A percentile compares a stretch with the other conserved stretches of the same genome.
These are phyloP conservation scores for Phytophthora multivora DNA, from an alignment of 352 stramenopile species.

Conservation along the genomic window DNA sequence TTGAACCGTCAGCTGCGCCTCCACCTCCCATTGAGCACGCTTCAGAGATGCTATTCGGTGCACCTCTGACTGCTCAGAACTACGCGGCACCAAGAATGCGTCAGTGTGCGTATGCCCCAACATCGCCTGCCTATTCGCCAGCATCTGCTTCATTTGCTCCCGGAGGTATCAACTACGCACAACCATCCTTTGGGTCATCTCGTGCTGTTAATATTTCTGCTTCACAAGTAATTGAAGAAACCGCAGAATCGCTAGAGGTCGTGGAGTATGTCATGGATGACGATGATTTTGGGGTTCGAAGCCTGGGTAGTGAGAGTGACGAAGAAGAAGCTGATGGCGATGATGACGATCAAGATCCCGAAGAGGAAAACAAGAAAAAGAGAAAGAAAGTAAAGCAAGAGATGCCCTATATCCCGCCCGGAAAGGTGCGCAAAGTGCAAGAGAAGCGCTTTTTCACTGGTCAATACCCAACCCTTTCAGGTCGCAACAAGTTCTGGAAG, in stretches of 20 bases:
- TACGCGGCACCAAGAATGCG: background rate
- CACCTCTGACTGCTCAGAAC: background rate
- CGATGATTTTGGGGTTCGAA: conserved; percentile 27
- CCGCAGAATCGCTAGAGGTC: background rate
- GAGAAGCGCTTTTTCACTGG: conserved; percentile 44
- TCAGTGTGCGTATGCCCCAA: background rate
- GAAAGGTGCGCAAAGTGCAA: conserved; percentile 51
- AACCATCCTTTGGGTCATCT: conserved; percentile 5
- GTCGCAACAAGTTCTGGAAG: conserved; percentile 62
- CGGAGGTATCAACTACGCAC: background rate
- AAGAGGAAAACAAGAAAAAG: conserved; percentile 14
- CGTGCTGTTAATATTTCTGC: background rate
- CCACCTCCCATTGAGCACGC: background rate
- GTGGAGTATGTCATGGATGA: conserved; percentile 3
- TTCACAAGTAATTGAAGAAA: background rate
- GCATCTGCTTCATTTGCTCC: background rate
- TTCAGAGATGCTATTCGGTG: background rate
- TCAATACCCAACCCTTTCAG: conserved; percentile 39
- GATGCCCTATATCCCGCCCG: conserved; percentile 41
- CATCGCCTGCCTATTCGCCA: too few species aligned
- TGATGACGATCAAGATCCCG: conserved; percentile 1
- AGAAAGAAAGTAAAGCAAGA: conserved; percentile 27
- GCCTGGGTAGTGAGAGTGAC: conserved; percentile 30
- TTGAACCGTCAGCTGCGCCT: conserved; percentile 7
- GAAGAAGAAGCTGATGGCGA: conserved; percentile 11